Conservation (phyloP, 345 rosid genomes). For the Rhodomyrtus tomentosa region DNA sequence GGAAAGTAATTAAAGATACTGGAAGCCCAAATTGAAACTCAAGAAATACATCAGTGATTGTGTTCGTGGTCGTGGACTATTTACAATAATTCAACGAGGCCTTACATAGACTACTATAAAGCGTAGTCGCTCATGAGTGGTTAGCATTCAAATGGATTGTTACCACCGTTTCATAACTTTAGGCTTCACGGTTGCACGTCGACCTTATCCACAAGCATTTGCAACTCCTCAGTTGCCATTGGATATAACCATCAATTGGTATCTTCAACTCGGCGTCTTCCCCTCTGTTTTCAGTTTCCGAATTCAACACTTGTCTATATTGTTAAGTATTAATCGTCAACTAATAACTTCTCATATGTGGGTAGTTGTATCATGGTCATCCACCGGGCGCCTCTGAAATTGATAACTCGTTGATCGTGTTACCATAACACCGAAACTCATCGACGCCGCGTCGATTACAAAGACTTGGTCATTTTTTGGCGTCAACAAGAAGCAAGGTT, state of each 20-base stretch:
- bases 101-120: too few species aligned
- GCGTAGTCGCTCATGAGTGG: background rate
- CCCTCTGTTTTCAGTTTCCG: background rate
- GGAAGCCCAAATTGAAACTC: background rate
- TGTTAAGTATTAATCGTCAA: fast-evolving
- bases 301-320: background rate
- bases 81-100: background rate
- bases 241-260: fast-evolving
- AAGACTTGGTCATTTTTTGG: too few species aligned
- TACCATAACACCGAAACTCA: background rate
- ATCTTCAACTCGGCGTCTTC: background rate
- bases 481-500: background rate
- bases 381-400: background rate
- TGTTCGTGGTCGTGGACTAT: background rate
- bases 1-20: background rate
- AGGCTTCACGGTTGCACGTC: background rate
- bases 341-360: fast-evolving
- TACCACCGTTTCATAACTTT: too few species aligned
- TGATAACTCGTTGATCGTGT: fast-evolving
- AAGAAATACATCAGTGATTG: background rate
- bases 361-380: background rate
- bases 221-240: background rate
- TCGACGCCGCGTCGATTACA: too few species aligned
- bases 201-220: background rate
- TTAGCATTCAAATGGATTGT: too few species aligned